These are phyloP conservation scores for Populus hybrid DNA, from an alignment of 441 rosid genomes.

Conservation along the genomic window DNA sequence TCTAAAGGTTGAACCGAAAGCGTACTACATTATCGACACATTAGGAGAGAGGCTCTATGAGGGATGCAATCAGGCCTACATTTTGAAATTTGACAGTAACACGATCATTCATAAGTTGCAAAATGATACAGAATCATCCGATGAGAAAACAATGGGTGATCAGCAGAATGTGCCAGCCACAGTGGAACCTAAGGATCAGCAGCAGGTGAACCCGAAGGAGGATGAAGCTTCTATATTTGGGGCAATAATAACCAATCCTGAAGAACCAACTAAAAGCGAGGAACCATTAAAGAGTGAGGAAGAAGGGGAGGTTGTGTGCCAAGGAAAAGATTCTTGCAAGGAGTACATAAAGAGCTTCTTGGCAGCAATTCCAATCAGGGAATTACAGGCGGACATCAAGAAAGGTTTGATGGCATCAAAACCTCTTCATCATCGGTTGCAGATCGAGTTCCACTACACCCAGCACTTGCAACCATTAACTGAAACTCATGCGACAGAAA, in stretches of 20 bases:
- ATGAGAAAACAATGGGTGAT: slow-evolving; percentile 39
- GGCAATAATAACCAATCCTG: slow-evolving; percentile 13
- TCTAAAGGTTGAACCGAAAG: slow-evolving; percentile 70
- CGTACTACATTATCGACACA: slow-evolving; percentile 82
- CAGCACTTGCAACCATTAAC: slow-evolving; percentile 22
- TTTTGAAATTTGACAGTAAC: slow-evolving; percentile 63
- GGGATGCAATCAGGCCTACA: slow-evolving; percentile 88
- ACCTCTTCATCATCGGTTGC: slow-evolving; percentile 72
- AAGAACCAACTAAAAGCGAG: slow-evolving; percentile 21
- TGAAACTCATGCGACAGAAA: slow-evolving; percentile 17
- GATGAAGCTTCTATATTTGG: slow-evolving; percentile 26
- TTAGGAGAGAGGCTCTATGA: slow-evolving; percentile 87
- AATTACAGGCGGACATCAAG: slow-evolving; percentile 74
- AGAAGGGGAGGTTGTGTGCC: slow-evolving; percentile 47
- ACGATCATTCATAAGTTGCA: slow-evolving; percentile 43
- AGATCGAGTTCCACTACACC: slow-evolving; percentile 81
- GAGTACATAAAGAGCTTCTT: slow-evolving; percentile 89
- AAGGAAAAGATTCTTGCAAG: slow-evolving; percentile 83
- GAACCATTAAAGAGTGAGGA: slow-evolving; percentile 26
- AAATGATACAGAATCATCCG: slow-evolving; percentile 27
- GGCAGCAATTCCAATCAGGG: slow-evolving; percentile 84
- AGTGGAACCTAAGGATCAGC: slow-evolving; percentile 24
- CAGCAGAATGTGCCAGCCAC: slow-evolving; percentile 27
- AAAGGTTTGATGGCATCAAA: slow-evolving; percentile 65
- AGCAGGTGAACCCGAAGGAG: slow-evolving; percentile 18